Conservation (phyloP, 1,139 yeast genomes). For the Geotrichum aggregatum region DNA sequence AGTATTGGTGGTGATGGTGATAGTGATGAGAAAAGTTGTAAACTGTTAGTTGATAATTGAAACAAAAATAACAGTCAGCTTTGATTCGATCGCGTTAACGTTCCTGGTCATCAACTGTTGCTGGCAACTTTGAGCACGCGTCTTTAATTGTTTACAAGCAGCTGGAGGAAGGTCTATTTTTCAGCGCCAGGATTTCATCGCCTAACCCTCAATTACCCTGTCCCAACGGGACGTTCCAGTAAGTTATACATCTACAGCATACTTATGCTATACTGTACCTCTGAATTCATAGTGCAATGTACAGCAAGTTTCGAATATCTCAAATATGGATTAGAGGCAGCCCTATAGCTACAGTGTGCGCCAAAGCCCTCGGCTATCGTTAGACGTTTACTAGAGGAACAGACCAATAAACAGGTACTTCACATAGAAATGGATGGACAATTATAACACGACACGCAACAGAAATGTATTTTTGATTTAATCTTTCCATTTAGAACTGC, state of each 20-base stretch:
- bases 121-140: background rate
- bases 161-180: background rate
- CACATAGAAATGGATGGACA: background rate
- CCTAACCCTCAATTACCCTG: conserved; percentile 9
- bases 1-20: background rate
- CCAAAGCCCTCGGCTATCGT: no score
- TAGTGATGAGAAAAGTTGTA: background rate
- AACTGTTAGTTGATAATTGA: background rate
- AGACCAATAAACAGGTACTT: conserved; percentile 1
- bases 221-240: background rate
- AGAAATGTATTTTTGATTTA: no score
- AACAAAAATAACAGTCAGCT: no score
- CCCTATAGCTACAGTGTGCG: no score
- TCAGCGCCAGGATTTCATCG: background rate
- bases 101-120: background rate
- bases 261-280: no score
- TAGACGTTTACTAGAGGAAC: no score
- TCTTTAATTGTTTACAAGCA: background rate
- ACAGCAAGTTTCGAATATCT: no score
- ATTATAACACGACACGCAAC: no score
- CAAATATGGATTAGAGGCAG: no score
- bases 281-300: no score
- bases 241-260: no score
- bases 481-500: conserved; percentile 11
- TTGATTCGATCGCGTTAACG: no score